These are phyloP conservation scores for Suillus clintonianus DNA, from an alignment of 768 basidiomycete species.

Conservation along the genomic window DNA sequence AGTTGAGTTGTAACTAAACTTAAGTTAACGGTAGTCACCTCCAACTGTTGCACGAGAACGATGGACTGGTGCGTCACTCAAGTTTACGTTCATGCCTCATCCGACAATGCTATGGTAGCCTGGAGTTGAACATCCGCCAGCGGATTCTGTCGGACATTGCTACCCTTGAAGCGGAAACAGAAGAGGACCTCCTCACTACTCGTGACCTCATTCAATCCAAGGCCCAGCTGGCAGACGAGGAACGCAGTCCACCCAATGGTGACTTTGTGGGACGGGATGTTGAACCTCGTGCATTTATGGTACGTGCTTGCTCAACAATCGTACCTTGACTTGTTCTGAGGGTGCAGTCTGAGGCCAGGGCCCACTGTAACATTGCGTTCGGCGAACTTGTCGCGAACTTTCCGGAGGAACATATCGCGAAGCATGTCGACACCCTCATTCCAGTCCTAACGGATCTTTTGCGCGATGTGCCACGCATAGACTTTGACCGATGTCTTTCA, in stretches of 20 bases:
- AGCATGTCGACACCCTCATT: conserved; percentile 54
- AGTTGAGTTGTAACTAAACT: no score
- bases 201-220: conserved; percentile 63
- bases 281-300: conserved; percentile 54
- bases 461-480: conserved; percentile 68
- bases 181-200: conserved; percentile 48
- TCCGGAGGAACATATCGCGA: conserved; percentile 50
- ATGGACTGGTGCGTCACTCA: conserved; percentile 52
- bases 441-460: conserved; percentile 67
- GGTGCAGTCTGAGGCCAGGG: conserved; percentile 65
- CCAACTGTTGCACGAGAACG: conserved; percentile 1
- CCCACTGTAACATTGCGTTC: conserved; percentile 83
- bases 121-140: conserved; percentile 80
- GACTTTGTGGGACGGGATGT: conserved; percentile 22
- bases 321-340: conserved; percentile 4
- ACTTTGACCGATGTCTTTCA: conserved; percentile 76
- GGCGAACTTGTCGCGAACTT: conserved; percentile 74
- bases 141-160: conserved; percentile 77
- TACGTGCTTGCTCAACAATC: conserved; percentile 28
- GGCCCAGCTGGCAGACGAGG: conserved; percentile 46
- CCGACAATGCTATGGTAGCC: conserved; percentile 38
- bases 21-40: no score
- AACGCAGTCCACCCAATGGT: conserved; percentile 11
- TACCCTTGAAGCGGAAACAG: conserved; percentile 48
- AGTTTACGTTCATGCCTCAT: background rate